A percentile compares a stretch with the other conserved stretches of the same genome.
Conservation (phyloP, 371 early-diverging fungal genomes). For the Syncephalastrum contaminatum region DNA sequence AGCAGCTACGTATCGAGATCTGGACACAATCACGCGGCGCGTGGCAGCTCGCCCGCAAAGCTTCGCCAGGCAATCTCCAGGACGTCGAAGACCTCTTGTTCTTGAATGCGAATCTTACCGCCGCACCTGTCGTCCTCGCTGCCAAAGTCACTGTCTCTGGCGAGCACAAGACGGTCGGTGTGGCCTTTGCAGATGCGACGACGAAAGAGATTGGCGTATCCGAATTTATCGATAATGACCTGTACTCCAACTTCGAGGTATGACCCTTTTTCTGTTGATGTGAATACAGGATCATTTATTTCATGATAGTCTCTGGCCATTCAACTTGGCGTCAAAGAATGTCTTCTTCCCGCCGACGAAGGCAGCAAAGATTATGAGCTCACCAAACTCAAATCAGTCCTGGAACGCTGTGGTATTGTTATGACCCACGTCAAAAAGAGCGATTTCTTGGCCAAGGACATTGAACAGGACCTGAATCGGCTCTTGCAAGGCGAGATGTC, state of each 20-base stretch:
- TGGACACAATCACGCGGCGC: slow-evolving; percentile 62
- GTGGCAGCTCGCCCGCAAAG: slow-evolving; percentile 61
- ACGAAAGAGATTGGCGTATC: slow-evolving; percentile 74
- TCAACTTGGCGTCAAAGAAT: slow-evolving; percentile 92
- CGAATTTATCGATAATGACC: slow-evolving; percentile 91
- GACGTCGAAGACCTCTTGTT: slow-evolving; percentile 90
- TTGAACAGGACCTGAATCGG: slow-evolving; percentile 85
- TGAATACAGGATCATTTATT: neutral
- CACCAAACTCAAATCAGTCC: slow-evolving; percentile 61
- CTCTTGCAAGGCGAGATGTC: slow-evolving; percentile 72
- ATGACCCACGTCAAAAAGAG: slow-evolving; percentile 65
- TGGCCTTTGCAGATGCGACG: slow-evolving; percentile 86
- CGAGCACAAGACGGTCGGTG: slow-evolving; percentile 78
- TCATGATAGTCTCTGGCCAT: slow-evolving; percentile 71
- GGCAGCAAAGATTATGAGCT: slow-evolving; percentile 64
- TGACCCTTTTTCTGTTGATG: neutral
- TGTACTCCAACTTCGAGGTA: slow-evolving; percentile 89
- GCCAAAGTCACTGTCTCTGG: slow-evolving; percentile 57
- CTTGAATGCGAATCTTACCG: slow-evolving; percentile 61
- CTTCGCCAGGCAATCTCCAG: slow-evolving; percentile 93
- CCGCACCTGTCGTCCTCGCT: slow-evolving; percentile 83
- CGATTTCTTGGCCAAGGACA: slow-evolving; percentile 69
- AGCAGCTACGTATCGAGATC: slow-evolving; percentile 82
- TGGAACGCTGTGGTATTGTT: slow-evolving; percentile 77
- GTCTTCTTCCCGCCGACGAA: slow-evolving; percentile 67